Percentiles rank a stretch among this genome's conserved stretches.
Evolutionary conservation across 2,329 filamentous ascomycete species (phyloP).

Genomic region (Neofusicoccum cordaticola): DNA sequence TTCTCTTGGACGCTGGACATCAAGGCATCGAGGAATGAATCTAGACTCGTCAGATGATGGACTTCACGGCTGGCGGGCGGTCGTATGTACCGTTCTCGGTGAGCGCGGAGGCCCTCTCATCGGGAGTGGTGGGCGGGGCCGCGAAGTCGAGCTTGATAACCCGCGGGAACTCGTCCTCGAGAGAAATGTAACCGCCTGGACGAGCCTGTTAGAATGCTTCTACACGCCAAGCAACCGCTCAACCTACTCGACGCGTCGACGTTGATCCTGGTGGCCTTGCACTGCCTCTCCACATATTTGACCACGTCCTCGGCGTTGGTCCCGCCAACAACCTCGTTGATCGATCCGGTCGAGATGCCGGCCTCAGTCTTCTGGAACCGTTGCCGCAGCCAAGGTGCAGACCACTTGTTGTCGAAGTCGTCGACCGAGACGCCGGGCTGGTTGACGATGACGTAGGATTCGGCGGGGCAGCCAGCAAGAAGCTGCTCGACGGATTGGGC

Average conservation of each 20-base stretch:
- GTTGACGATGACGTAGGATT: conserved; percentile 72
- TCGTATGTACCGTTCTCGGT: conserved; percentile 32
- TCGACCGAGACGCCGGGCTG: conserved; percentile 71
- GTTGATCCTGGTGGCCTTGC: conserved; percentile 43
- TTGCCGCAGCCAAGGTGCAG: conserved; percentile 54
- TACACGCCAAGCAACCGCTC: neutral
- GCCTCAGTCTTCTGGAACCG: conserved; percentile 50
- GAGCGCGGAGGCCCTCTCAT: conserved; percentile 39
- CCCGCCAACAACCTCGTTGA: conserved; percentile 54
- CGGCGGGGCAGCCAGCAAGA: conserved; percentile 67
- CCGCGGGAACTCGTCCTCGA: conserved; percentile 1
- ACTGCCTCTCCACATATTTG: conserved; percentile 45
- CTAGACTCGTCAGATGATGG: conserved; percentile 16
- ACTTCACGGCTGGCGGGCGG: neutral
- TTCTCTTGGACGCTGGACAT: conserved; percentile 46
- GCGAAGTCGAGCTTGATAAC: conserved; percentile 41
- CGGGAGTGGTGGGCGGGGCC: conserved; percentile 28
- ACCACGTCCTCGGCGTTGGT: conserved; percentile 46
- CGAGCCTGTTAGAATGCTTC: neutral
- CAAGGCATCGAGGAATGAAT: conserved; percentile 44
- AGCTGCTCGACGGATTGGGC: conserved; percentile 41
- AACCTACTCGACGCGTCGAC: conserved; percentile 42
- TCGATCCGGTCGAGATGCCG: conserved; percentile 51
- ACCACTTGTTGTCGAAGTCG: conserved; percentile 60
- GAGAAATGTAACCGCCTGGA: conserved; percentile 17